Evolutionary conservation across 2,329 filamentous ascomycete genomes (phyloP), one percentile per base, ranked within the genome.

Genomic region (Alternaria angustiovoidea): DNA sequence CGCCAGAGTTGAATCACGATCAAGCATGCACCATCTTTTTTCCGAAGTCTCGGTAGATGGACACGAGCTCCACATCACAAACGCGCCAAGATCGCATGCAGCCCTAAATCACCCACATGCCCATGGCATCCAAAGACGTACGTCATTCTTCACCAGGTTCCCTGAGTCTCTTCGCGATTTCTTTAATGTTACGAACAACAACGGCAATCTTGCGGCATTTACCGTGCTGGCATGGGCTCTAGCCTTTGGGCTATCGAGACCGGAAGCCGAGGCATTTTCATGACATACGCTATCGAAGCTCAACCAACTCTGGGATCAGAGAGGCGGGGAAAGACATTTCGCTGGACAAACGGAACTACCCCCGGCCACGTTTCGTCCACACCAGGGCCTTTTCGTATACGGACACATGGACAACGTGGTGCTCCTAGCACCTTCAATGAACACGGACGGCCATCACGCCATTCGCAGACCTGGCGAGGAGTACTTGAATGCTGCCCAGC

Each of bases 401-500:
- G 57, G 49, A 36, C 57, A 56, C 57, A 44, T 49, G 52, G 52
- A 54, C 43, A 55, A 24, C 53, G 36, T 24, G 32, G 51, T 55
- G 57, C 57, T 55, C 51, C 44, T 55, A 54, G 36, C 44, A 41
- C 30, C 12, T 38, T 43, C 22, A 12, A 30, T 44, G 30, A 57
- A 41, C 30, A 32, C 38, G 54, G 46, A 36, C 20, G 30, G 20
- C 12, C 32, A 39, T 51, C 30, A 20, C 24, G 48, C 41, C 39
- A 18, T 24, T 34, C 48, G 34, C 26, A 34, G n/a, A 46, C 41
- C 48, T 16, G 38, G 39, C n/a, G 51, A 22, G 24, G 32, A 24
- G 24, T n/a, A 34, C 48, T 53, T 12, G 24, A 41, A 39, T 46
- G 39, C 20, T 8, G 20, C 26, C 30, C 32, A 34, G 39, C n/a